Base-by-base conservation (phyloP, 2,329 filamentous ascomycete species). In the Lecanicillium sp. region DNA sequence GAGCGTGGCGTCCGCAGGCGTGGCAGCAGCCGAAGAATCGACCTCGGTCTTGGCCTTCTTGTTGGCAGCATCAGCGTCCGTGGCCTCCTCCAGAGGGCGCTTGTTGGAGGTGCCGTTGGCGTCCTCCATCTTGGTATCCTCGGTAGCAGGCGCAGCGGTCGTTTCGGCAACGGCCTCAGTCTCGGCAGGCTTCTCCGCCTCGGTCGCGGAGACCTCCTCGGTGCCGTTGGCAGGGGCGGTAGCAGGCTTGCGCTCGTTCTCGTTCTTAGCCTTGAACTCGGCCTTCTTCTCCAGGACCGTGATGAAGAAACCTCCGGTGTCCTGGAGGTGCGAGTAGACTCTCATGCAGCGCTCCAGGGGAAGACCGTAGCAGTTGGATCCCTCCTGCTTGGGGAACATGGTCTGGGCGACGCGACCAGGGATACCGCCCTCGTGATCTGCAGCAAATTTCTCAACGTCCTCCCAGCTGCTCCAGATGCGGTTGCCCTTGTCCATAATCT, bases 241-340 rank as follows among this genome's bases (percentile, higher is more conserved):
- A 19, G 41, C 50, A 11, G 38, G 44, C 60, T 77, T 78, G 47
- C 68, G 62, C 49, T 75, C 72, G 4, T 78, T 75, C 65, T 93
- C 87, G 19, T 83, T 83, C 65, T 79, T 86, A 8, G 83, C 85
- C 63, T 79, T 86, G 64, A 95, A 90, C 55, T 96, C 93, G 21
- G 81, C 78, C 63, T 84, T 84, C 76, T 98, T 98, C 72, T 96
- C 87, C 15, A 98, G 70, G 0, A 96, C 90, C 1, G 90, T 86
- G 62, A 98, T 96, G 71, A 98, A 98, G 75, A 98, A 98, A 19
- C 86, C 91, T 48, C 93, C 93, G 3, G 93, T 98, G 59, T 98
- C 90, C 67, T 98, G 93, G 62, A 90, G 78, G 66, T 98, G 93
- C 27, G 90, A 87, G 65, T 97, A 98, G 6, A 98, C 83, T 53